A percentile compares a stretch with the other conserved stretches of the same genome.
phyloP scores from a whole-genome alignment of 495 filamentous ascomycete species.

The Podospora sp. region DNA sequence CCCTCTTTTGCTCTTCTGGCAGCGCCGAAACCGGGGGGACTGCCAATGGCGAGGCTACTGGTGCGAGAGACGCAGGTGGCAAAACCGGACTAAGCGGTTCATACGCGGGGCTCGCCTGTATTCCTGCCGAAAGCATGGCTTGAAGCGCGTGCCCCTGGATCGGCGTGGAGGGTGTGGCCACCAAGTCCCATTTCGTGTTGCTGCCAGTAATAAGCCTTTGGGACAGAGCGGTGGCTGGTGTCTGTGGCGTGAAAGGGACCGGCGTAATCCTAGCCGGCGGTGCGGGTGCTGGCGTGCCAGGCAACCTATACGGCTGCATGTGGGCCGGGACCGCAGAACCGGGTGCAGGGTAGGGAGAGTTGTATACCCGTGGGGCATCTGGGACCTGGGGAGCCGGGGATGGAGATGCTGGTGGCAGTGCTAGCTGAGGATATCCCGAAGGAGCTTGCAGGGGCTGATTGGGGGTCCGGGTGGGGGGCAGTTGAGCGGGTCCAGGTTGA shows the following conservation, averaged over 20 bases:
- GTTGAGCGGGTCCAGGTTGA: constrained; percentile 23
- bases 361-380: constrained; percentile 37
- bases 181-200: constrained; percentile 53
- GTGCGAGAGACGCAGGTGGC: constrained; percentile 12
- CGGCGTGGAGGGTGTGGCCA: constrained; percentile 51
- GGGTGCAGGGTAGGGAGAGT: constrained; percentile 47
- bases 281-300: constrained; percentile 24
- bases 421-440: constrained; percentile 33
- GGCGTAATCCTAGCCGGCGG: constrained; percentile 27
- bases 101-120: constrained; percentile 41
- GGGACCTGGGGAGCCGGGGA: constrained; percentile 23
- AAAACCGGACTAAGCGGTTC: constrained; percentile 51
- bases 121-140: constrained; percentile 32
- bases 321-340: constrained; percentile 33
- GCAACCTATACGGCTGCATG: constrained; percentile 24
- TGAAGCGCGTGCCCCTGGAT: constrained; percentile 23
- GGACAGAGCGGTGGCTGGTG: constrained; percentile 20
- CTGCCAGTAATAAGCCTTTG: constrained; percentile 35
- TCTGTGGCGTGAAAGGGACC: constrained; percentile 24
- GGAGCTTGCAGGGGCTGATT: constrained; percentile 28
- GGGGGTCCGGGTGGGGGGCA: background rate
- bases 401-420: background rate
- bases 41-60: background rate
- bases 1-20: background rate
- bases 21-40: constrained; percentile 5